phyloP scores from a whole-genome alignment of 2,329 filamentous ascomycete genomes.

The Botrytis byssoidea region DNA sequence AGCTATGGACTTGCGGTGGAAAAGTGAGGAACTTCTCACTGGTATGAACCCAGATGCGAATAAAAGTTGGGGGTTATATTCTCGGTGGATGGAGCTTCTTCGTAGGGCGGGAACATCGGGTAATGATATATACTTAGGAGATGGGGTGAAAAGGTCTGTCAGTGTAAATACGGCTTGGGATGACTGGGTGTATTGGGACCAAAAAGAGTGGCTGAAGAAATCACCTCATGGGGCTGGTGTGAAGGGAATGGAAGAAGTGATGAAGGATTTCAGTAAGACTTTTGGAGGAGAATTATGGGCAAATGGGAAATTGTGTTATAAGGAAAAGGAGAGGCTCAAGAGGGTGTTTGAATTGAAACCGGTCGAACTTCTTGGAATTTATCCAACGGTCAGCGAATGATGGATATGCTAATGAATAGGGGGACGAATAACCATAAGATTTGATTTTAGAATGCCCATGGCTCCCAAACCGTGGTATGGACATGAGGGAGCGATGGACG shows the following conservation, averaged over 20 bases:
- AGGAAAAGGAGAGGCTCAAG: neutral
- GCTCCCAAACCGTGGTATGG: neutral
- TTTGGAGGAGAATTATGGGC: conserved; percentile 23
- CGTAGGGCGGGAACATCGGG: neutral
- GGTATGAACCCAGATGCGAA: neutral
- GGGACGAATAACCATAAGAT: too few species aligned
- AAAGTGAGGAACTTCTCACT: neutral
- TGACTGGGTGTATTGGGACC: conserved; percentile 5
- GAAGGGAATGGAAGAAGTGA: neutral
- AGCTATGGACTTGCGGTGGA: conserved; percentile 8
- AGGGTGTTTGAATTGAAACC: conserved; percentile 13
- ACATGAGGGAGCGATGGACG: too few species aligned
- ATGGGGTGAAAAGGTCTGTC: neutral
- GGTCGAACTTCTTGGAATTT: neutral
- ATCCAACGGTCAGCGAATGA: neutral
- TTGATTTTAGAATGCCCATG: neutral
- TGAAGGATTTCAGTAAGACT: conserved; percentile 13
- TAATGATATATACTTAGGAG: conserved; percentile 1
- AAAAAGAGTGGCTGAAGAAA: neutral
- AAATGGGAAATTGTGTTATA: conserved; percentile 20
- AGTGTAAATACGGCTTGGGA: conserved; percentile 16
- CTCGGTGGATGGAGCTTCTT: conserved; percentile 11
- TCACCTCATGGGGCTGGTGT: neutral
- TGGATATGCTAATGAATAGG: neutral
- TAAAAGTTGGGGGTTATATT: conserved; percentile 4